Evolutionary conservation across 441 rosid genomes (phyloP).

Genomic region (Euphorbia schlechtendalii): DNA sequence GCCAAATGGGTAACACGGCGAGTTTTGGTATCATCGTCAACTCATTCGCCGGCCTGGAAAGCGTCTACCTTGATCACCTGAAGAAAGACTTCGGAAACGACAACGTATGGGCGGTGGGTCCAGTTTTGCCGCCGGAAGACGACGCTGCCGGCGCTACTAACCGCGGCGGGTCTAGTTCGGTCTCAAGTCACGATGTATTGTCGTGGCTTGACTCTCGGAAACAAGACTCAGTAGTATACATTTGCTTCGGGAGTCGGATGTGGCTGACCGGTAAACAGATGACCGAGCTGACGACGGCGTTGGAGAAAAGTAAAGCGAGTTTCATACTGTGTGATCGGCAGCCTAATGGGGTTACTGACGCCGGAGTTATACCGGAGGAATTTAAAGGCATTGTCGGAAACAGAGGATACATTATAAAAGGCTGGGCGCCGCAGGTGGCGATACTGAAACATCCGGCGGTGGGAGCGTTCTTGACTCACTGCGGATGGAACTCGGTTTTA

Average conservation of each 20-base stretch:
- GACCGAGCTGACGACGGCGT: constrained; percentile 32
- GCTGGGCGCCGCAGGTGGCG: constrained; percentile 55
- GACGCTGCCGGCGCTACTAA: constrained; percentile 13
- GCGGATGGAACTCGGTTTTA: constrained; percentile 57
- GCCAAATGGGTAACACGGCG: constrained; percentile 14
- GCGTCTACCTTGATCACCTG: constrained; percentile 26
- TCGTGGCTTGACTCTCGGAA: constrained; percentile 41
- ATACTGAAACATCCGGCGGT: constrained; percentile 40
- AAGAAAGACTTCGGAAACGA: constrained; percentile 17
- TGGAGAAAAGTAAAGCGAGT: constrained; percentile 34
- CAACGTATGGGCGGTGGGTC: constrained; percentile 45
- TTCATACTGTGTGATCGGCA: constrained; percentile 38
- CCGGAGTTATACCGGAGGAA: constrained; percentile 18
- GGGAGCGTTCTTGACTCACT: constrained; percentile 51
- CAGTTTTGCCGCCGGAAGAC: constrained; percentile 22
- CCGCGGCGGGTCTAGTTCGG: constrained; percentile 22
- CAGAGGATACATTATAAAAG: constrained; percentile 34
- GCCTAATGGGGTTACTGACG: constrained; percentile 13
- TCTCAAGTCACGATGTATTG: constrained; percentile 10
- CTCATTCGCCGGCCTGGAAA: constrained; percentile 33
- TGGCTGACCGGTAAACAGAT: constrained; percentile 28
- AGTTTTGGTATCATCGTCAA: constrained; percentile 46
- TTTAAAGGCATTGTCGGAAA: constrained; percentile 26
- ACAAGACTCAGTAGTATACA: constrained; percentile 37
- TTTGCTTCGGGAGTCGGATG: constrained; percentile 53